These are phyloP conservation scores for Kalanchoe fedtschenkoi DNA, from an alignment of 164 flowering plant genomes.

Conservation along the genomic window DNA sequence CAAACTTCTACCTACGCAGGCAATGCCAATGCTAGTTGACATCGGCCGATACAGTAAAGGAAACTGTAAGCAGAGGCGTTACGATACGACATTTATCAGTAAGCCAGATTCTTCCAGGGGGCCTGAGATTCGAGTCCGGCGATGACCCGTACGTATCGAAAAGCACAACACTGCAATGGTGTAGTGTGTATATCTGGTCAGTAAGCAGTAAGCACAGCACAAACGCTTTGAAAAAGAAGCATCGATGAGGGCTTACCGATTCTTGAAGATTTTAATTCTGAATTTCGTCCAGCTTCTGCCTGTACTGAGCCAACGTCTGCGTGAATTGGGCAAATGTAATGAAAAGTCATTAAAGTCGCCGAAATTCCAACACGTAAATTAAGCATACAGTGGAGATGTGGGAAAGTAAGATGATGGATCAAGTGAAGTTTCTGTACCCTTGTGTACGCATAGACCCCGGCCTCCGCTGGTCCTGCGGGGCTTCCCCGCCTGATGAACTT, in stretches of 20 bases:
- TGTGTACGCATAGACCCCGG: constrained; percentile 97
- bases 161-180: neutral
- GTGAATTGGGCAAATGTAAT: constrained; percentile 4
- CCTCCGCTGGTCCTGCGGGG: constrained; percentile 82
- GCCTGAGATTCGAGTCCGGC: neutral
- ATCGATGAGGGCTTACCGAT: neutral
- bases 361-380: neutral
- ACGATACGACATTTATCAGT: neutral
- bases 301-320: constrained; percentile 89
- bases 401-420: neutral
- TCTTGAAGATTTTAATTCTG: constrained; percentile 21
- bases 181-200: neutral
- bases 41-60: neutral
- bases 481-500: constrained; percentile 88
- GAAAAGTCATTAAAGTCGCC: neutral
- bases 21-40: neutral
- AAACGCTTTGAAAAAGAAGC: neutral
- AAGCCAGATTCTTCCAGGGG: neutral
- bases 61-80: neutral
- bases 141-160: no score
- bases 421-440: constrained; percentile 29
- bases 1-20: no score
- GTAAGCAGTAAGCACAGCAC: neutral
- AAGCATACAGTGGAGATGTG: neutral
- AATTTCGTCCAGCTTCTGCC: constrained; percentile 92